Conservation (phyloP, 495 filamentous ascomycete species). For the Emericellopsis terricola region DNA sequence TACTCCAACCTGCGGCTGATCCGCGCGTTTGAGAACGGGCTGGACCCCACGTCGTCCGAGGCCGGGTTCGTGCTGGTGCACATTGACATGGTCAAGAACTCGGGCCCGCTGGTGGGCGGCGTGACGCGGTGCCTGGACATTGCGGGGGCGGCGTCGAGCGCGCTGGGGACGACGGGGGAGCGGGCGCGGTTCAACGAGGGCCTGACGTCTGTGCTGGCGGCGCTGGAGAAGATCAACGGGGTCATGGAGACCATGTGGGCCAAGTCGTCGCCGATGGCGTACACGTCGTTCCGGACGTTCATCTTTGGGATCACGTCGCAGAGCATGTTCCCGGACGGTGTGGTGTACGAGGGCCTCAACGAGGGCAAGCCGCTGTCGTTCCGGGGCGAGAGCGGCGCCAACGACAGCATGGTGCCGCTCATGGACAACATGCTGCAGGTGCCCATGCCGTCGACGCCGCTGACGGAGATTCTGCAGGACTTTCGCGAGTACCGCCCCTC, state of each 20-base stretch:
- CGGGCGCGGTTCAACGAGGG: slow-evolving; percentile 43
- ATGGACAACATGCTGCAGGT: slow-evolving; percentile 70
- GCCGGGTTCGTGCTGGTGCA: slow-evolving; percentile 79
- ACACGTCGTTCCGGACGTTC: slow-evolving; percentile 76
- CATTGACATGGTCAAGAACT: slow-evolving; percentile 69
- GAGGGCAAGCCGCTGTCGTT: slow-evolving; percentile 49
- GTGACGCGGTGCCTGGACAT: slow-evolving; percentile 43
- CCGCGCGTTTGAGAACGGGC: slow-evolving; percentile 73
- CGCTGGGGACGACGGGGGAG: slow-evolving; percentile 9
- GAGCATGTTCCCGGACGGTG: slow-evolving; percentile 80
- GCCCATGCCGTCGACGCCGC: slow-evolving; percentile 63
- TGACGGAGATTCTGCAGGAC: slow-evolving; percentile 69
- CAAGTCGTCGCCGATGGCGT: slow-evolving; percentile 58
- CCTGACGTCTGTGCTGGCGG: slow-evolving; percentile 37
- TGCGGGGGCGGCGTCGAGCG: not conserved
- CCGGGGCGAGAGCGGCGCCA: slow-evolving; percentile 77
- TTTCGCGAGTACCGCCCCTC: slow-evolving; percentile 73
- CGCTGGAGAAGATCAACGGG: slow-evolving; percentile 53
- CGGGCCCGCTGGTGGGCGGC: slow-evolving; percentile 51
- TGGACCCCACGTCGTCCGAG: slow-evolving; percentile 73
- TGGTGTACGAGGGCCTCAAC: slow-evolving; percentile 68
- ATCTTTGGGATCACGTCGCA: slow-evolving; percentile 85
- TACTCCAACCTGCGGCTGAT: slow-evolving; percentile 71
- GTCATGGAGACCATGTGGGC: slow-evolving; percentile 85
- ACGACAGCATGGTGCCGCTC: slow-evolving; percentile 75